phyloP scores from a whole-genome alignment of 1,284 basidiomycete genomes.

The Boletus semigastroideus region DNA sequence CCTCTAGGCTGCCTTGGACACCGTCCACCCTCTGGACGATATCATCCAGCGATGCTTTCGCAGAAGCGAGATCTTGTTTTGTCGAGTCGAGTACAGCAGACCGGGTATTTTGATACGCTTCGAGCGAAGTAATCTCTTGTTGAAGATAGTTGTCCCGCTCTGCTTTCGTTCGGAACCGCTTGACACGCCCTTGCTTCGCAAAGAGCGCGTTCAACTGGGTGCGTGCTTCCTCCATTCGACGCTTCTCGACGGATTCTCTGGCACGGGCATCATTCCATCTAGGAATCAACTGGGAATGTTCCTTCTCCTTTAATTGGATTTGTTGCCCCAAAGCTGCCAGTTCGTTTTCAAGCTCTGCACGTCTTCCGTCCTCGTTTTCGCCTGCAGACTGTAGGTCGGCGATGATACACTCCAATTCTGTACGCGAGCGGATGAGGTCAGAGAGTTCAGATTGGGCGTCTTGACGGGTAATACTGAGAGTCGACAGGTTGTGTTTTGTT shows the following conservation, averaged over 20 bases:
- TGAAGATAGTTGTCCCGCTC: slow-evolving; percentile 81
- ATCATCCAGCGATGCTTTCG: slow-evolving; percentile 50
- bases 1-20: slow-evolving; percentile 71
- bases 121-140: slow-evolving; percentile 71
- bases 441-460: slow-evolving; percentile 76
- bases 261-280: slow-evolving; percentile 60
- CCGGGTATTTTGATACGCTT: slow-evolving; percentile 55
- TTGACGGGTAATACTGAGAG: slow-evolving; percentile 65
- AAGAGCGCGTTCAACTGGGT: slow-evolving; percentile 73
- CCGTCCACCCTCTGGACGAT: slow-evolving; percentile 61
- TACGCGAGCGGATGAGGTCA: slow-evolving; percentile 75
- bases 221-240: slow-evolving; percentile 70
- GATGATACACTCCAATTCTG: slow-evolving; percentile 83
- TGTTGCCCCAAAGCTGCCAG: slow-evolving; percentile 58
- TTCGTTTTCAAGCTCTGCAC: slow-evolving; percentile 67
- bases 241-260: slow-evolving; percentile 66
- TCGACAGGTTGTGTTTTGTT: slow-evolving; percentile 69
- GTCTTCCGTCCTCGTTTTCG: slow-evolving; percentile 59
- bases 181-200: slow-evolving; percentile 85
- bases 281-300: slow-evolving; percentile 63
- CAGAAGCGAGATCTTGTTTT: slow-evolving; percentile 45
- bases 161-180: slow-evolving; percentile 79
- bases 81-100: slow-evolving; percentile 48
- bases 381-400: slow-evolving; percentile 73
- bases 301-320: slow-evolving; percentile 63